Conservation (phyloP, 345 rosid genomes). For the Camelina sativa region DNA sequence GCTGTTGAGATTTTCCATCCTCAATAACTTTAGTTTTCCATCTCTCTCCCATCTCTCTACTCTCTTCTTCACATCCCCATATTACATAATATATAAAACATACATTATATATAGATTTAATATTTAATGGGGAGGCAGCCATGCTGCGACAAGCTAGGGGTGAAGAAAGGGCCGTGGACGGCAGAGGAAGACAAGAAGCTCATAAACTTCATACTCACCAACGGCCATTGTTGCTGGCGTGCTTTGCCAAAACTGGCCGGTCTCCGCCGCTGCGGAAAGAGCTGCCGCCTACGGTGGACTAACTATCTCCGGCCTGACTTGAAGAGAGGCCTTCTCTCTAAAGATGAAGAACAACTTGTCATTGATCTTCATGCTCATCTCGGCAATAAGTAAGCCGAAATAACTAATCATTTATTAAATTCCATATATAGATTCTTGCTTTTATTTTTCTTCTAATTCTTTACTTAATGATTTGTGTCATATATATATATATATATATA, state of each 20-base stretch:
- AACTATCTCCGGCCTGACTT: constrained; percentile 85
- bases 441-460: not conserved
- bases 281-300: constrained; percentile 87
- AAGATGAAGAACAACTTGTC: constrained; percentile 66
- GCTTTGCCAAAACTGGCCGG: constrained; percentile 80
- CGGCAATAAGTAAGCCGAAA: constrained; percentile 60
- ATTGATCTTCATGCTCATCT: constrained; percentile 75
- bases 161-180: constrained; percentile 86
- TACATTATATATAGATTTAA: not conserved
- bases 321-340: constrained; percentile 73
- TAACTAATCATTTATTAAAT: not conserved
- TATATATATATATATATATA: too few relatives aligned
- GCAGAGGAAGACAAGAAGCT: constrained; percentile 77
- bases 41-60: constrained; percentile 13
- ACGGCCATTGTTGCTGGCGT: constrained; percentile 84
- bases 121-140: constrained; percentile 55
- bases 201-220: constrained; percentile 63
- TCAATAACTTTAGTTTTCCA: constrained; percentile 13
- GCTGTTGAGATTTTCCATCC: constrained; percentile 23
- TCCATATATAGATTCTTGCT: not conserved
- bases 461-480: not conserved
- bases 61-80: not conserved
- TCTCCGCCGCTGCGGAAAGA: constrained; percentile 82
- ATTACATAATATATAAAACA: constrained; percentile 5
- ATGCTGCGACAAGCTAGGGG: constrained; percentile 74